phyloP scores from a whole-genome alignment of 1,284 basidiomycete species.

The Flammula alnicola region DNA sequence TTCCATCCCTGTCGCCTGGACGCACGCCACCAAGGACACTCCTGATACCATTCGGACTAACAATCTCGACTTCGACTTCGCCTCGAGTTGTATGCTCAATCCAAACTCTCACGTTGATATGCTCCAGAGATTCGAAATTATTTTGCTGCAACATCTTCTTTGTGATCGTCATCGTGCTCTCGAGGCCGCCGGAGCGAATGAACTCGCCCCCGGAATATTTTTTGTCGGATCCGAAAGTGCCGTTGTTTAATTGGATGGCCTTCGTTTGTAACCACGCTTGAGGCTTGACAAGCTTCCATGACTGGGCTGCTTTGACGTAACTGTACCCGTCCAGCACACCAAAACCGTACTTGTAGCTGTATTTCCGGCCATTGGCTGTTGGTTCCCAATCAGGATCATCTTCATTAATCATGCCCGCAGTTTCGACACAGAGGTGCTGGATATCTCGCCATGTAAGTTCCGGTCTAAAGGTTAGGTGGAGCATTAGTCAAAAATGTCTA shows the following conservation, averaged over 20 bases:
- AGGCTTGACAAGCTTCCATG: conserved; percentile 91
- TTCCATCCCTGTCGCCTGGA: conserved; percentile 66
- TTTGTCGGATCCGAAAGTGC: conserved; percentile 60
- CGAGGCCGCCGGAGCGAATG: conserved; percentile 74
- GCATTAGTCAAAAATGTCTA: no score
- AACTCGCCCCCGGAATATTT: conserved; percentile 68
- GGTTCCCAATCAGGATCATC: conserved; percentile 95
- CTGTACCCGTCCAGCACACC: conserved; percentile 87
- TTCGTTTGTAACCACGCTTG: conserved; percentile 89
- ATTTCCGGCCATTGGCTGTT: conserved; percentile 80
- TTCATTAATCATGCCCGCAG: conserved; percentile 81
- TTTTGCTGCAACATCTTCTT: conserved; percentile 69
- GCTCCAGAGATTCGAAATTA: conserved; percentile 91
- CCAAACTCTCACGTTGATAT: conserved; percentile 93
- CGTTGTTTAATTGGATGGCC: conserved; percentile 69
- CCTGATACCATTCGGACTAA: conserved; percentile 85
- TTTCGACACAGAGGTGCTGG: conserved; percentile 88
- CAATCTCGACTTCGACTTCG: conserved; percentile 91
- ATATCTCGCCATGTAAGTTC: conserved; percentile 98
- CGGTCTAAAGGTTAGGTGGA: no score
- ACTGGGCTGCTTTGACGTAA: conserved; percentile 82
- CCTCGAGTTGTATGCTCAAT: conserved; percentile 87
- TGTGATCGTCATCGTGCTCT: conserved; percentile 73
- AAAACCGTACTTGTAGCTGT: conserved; percentile 98
- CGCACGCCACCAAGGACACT: conserved; percentile 85